Percentiles rank a stretch among this genome's conserved stretches.
Conservation (phyloP, 169 alveolate genomes). For the Plasmodium billcollinsi region DNA sequence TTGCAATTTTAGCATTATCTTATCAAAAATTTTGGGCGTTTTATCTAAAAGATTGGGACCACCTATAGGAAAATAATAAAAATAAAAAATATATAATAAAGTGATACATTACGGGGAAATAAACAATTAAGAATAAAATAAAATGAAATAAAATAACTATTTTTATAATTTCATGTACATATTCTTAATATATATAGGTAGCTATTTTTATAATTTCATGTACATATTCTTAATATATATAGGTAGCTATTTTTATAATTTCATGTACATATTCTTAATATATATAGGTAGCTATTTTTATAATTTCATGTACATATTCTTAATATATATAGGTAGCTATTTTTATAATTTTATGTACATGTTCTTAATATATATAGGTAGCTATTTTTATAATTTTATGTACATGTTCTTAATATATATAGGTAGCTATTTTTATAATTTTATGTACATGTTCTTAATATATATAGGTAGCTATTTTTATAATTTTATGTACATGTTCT, state of each 20-base stretch:
- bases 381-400: too few relatives aligned
- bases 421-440: too few relatives aligned
- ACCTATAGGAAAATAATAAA: constrained; percentile 49
- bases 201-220: too few relatives aligned
- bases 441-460: not conserved
- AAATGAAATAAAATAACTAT: not conserved
- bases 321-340: not conserved
- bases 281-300: too few relatives aligned
- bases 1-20: constrained; percentile 80
- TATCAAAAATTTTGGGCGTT: constrained; percentile 85
- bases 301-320: not conserved
- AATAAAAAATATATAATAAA: not conserved
- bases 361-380: not conserved
- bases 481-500: not conserved
- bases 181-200: not conserved
- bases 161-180: not conserved
- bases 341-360: not conserved
- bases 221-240: not conserved
- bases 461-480: too few relatives aligned
- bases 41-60: constrained; percentile 78
- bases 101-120: not conserved
- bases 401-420: not conserved
- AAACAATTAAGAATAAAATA: not conserved
- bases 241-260: too few relatives aligned
- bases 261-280: not conserved